Evolutionary conservation across 2,329 filamentous ascomycete species (phyloP), one percentile per base, ranked within the genome.

Genomic region (Sporothrix brasiliensis): DNA sequence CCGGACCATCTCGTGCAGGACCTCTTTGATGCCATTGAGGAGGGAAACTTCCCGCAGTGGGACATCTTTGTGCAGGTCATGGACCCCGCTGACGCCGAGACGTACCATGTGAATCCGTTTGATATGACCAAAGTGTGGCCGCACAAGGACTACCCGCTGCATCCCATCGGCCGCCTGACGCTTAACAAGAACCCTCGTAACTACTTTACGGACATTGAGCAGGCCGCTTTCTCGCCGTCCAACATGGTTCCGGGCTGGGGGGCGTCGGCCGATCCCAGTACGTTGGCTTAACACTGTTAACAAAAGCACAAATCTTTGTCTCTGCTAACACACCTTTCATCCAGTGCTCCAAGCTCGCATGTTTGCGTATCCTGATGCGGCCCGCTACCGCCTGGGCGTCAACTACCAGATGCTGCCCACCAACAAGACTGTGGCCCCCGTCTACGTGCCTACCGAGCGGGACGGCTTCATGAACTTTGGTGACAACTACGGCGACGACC

Each of bases 381-480:
- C 89, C 72, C 84, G 87, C 52, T 85, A 91, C 79, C 86, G 88
- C 58, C 80, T 90, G 2, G 88, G 88, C 41, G 82, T 82, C 67
- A 90, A 90, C 80, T 89, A 88, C 79, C 85, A 88, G 74, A 86
- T 89, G 76, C 85, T 90, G 68, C 87, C 88, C 24, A 85, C 88
- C 75, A 90, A 89, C 79, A 82, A 49, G 82, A 65, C 84, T 86
- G 0, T 82, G 81, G 79, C 81, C 76, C 80, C 81, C 81, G 80
- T 84, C 86, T 83, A 84, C 14, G n/a, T 90, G 74, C 91, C 91
- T 73, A 91, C 88, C 83, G 90, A 92, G 78, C 87, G 91, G 72
- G 91, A 93, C 76, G 91, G 91, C n/a, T 77, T 79, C 72, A 92
- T 92, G 89, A 86, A 88, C 71, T 83, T 88, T 76, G 91, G 92